Evolutionary conservation across 2,329 filamentous ascomycete species (phyloP).

Genomic region (Cladophialophora bantiana): DNA sequence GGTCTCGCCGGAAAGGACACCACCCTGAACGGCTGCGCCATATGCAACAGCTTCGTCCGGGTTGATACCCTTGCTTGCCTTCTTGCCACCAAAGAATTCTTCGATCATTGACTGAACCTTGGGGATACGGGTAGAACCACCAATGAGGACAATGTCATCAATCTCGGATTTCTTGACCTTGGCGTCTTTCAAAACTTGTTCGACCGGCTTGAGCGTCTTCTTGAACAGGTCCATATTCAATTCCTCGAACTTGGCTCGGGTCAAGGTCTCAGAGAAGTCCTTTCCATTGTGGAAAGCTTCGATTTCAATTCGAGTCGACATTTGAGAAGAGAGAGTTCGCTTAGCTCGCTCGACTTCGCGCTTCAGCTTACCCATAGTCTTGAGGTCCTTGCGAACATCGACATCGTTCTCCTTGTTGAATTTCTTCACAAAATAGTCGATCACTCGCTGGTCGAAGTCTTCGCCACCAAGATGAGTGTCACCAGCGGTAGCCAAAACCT

Average conservation of each 20-base stretch:
- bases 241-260: slow-evolving; percentile 99
- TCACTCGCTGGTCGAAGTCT: slow-evolving; percentile 97
- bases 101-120: slow-evolving; percentile 95
- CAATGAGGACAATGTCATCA: slow-evolving; percentile 95
- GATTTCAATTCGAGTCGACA: slow-evolving; percentile 93
- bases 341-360: slow-evolving; percentile 99
- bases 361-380: slow-evolving; percentile 99
- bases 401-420: slow-evolving; percentile 99
- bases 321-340: slow-evolving; percentile 93
- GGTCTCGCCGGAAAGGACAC: slow-evolving; percentile 89
- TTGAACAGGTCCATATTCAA: slow-evolving; percentile 99
- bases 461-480: slow-evolving; percentile 98
- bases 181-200: slow-evolving; percentile 97
- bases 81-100: slow-evolving; percentile 95
- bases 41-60: slow-evolving; percentile 98
- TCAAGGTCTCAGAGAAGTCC: slow-evolving; percentile 97
- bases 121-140: slow-evolving; percentile 98
- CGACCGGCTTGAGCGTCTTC: slow-evolving; percentile 97
- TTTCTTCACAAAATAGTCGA: slow-evolving; percentile 93
- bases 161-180: slow-evolving; percentile 96
- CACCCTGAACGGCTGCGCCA: slow-evolving; percentile 95
- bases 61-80: slow-evolving; percentile 99
- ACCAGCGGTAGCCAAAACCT: slow-evolving; percentile 93
- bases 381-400: slow-evolving; percentile 90
- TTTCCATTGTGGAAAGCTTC: slow-evolving; percentile 96